A percentile compares a stretch with the other conserved stretches of the same genome.
These are phyloP conservation scores for Geranium brycei DNA, from an alignment of 345 rosid species.

Conservation along the genomic window DNA sequence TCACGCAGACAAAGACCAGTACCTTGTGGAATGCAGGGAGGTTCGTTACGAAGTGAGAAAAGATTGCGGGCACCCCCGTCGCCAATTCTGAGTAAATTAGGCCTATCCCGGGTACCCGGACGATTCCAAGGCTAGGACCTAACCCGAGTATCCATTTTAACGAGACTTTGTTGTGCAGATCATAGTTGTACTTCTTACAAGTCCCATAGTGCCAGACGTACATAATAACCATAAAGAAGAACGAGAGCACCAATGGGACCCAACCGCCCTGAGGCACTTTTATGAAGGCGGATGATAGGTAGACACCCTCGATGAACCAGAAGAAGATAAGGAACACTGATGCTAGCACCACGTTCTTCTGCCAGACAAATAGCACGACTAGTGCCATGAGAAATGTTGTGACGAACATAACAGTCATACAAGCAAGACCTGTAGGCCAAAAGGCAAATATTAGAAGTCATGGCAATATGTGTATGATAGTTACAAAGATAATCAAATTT, in stretches of 20 bases:
- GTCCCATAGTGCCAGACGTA: slow-evolving; percentile 90
- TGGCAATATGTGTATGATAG: not conserved
- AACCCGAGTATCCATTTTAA: slow-evolving; percentile 79
- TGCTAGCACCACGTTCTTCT: slow-evolving; percentile 40
- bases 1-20: slow-evolving; percentile 82
- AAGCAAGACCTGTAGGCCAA: slow-evolving; percentile 65
- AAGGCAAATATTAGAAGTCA: slow-evolving; percentile 4
- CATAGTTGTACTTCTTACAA: slow-evolving; percentile 76
- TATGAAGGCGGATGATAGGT: slow-evolving; percentile 68
- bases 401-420: slow-evolving; percentile 73
- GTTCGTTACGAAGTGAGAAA: slow-evolving; percentile 92
- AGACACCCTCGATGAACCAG: slow-evolving; percentile 64
- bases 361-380: slow-evolving; percentile 72
- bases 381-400: slow-evolving; percentile 90
- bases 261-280: slow-evolving; percentile 87
- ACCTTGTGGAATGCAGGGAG: slow-evolving; percentile 90
- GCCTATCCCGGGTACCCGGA: slow-evolving; percentile 92
- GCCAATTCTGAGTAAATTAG: slow-evolving; percentile 86
- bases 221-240: slow-evolving; percentile 60
- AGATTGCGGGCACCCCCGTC: slow-evolving; percentile 84
- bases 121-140: slow-evolving; percentile 94
- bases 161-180: slow-evolving; percentile 91
- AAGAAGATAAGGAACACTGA: slow-evolving; percentile 49
- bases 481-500: not conserved
- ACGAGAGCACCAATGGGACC: slow-evolving; percentile 70